phyloP scores from a whole-genome alignment of 306 rosid genomes.

The Potentilla sterilis region DNA sequence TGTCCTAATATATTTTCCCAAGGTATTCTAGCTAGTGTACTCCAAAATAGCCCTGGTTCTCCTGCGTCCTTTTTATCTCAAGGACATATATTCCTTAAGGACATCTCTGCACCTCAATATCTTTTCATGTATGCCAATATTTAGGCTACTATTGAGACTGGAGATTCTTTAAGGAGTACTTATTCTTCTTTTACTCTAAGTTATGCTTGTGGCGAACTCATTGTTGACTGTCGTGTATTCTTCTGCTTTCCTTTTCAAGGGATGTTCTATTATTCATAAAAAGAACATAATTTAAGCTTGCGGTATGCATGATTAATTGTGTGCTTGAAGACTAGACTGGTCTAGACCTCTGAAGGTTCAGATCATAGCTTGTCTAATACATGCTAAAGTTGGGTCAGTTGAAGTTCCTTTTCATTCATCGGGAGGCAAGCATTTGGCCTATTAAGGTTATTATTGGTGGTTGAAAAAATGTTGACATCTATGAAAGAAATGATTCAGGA shows the following conservation, averaged over 20 bases:
- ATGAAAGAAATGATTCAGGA: not conserved
- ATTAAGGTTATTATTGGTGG: not conserved
- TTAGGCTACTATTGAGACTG: not conserved
- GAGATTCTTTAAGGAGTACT: not conserved
- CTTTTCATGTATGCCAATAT: not conserved
- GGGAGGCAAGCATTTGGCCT: not conserved
- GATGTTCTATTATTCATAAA: not conserved
- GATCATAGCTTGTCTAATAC: not conserved
- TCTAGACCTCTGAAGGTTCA: not conserved
- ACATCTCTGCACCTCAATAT: not conserved
- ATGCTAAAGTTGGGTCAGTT: constrained; percentile 6
- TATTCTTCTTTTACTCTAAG: not conserved
- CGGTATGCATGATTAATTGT: not conserved
- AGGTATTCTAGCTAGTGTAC: not conserved
- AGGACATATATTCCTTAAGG: not conserved
- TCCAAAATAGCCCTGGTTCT: too few relatives aligned
- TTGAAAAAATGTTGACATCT: not conserved
- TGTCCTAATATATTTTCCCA: not conserved
- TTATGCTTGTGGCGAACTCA: not conserved
- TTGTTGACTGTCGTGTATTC: not conserved
- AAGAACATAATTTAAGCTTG: not conserved
- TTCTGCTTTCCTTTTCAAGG: not conserved
- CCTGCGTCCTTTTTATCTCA: not conserved
- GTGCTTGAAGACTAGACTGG: not conserved
- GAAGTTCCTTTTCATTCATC: not conserved